Evolutionary conservation across 2,329 filamentous ascomycete genomes (phyloP), one percentile per base, ranked within the genome.

Genomic region (Ramularia collo-cygni): DNA sequence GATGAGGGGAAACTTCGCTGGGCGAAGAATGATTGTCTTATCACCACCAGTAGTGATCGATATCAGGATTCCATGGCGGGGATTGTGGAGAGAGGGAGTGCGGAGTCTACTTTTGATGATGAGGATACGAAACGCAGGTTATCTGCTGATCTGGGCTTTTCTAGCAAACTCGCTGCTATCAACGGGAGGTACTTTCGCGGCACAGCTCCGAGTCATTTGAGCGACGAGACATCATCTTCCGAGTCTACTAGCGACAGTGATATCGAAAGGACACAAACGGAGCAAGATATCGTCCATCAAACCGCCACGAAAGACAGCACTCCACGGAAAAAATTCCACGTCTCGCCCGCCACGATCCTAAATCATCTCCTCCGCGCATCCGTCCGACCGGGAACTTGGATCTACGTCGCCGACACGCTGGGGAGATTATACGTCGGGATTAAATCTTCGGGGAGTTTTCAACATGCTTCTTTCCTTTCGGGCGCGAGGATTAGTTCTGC

Each of bases 391-490:
- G 88, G 89, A 52, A 92, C 85, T 3, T 95, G 88, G 88, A 93
- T 95, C 50, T 95, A 94, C 55, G 87, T 89, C 4, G 81, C 83
- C 16, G 87, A 94, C 62, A 90, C 85, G 1, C 80, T 77, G 1
- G 90, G 88, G 57, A 77, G 83, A 1, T 71, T 95, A 0, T 95
- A 94, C 60, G 79, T 94, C 24, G 87, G 88, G 32, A 90, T 95
- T 66, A 95, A 95, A 58, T 77, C 83, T 59, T 81, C 79, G 4
- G 88, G 88, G 8, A 77, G 83, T 5, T 95, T 95, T 56, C 88
- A 95, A 55, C 88, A 95, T 63, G 87, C 82, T n/a, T 92, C 85
- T 0, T 95, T 95, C 55, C 71, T 95, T 1, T 83, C 88, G 43
- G 89, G 88, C 15, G 75, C 79, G 10, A 78, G 88, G 8, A 89